Percentiles rank a stretch among this genome's conserved stretches.
Evolutionary conservation across 2,329 filamentous ascomycete genomes (phyloP).

Genomic region (Talaromyces albobiverticillius): DNA sequence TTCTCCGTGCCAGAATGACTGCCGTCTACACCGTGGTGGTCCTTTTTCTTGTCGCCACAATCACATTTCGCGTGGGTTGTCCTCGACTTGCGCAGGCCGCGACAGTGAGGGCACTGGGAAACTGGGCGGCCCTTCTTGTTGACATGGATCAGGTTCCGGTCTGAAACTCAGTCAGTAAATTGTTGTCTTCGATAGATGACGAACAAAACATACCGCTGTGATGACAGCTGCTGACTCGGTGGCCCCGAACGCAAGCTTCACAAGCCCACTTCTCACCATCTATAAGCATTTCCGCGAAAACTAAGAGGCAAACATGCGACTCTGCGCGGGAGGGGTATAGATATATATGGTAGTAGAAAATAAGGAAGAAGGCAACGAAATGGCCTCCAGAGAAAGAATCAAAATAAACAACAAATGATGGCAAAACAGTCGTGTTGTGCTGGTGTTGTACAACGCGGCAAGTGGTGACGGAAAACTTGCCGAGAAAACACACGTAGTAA

Average conservation of each 20-base stretch:
- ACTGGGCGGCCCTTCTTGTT: slow-evolving; percentile 97
- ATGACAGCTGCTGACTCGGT: slow-evolving; percentile 98
- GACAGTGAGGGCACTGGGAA: slow-evolving; percentile 96
- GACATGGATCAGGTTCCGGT: slow-evolving; percentile 82
- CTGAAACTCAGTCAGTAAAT: background rate
- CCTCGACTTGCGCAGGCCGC: slow-evolving; percentile 91
- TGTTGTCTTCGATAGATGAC: background rate
- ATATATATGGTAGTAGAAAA: slow-evolving; percentile 14
- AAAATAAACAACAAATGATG: slow-evolving; percentile 4
- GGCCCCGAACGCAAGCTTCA: slow-evolving; percentile 95
- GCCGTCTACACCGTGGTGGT: slow-evolving; percentile 25
- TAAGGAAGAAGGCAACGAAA: background rate
- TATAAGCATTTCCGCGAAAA: slow-evolving; percentile 64
- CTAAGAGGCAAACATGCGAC: slow-evolving; percentile 39
- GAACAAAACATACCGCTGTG: slow-evolving; percentile 72
- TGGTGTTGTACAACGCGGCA: background rate
- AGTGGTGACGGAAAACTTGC: background rate
- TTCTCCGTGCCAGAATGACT: slow-evolving; percentile 24
- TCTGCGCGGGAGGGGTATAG: slow-evolving; percentile 28
- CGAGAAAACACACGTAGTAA: background rate
- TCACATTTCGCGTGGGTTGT: slow-evolving; percentile 94
- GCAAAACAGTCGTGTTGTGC: background rate
- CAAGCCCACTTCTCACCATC: slow-evolving; percentile 98
- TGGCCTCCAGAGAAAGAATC: background rate
- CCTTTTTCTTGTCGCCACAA: slow-evolving; percentile 86